Percentiles rank a stretch among this genome's conserved stretches.
These are phyloP conservation scores for Linderniella brevidens DNA, from an alignment of 257 asterid genomes.

Conservation along the genomic window DNA sequence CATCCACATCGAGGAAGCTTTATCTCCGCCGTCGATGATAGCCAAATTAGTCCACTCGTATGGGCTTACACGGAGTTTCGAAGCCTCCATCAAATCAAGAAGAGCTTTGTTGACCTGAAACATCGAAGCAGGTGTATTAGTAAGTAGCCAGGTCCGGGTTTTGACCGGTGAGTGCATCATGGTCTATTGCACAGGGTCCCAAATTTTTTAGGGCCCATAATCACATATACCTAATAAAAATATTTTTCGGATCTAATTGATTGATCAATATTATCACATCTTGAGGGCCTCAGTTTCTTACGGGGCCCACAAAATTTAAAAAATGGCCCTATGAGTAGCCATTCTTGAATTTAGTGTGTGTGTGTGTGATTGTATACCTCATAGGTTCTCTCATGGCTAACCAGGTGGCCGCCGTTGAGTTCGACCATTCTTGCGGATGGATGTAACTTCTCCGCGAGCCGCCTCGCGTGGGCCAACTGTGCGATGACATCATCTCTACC, in stretches of 20 bases:
- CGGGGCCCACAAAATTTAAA: too few species aligned
- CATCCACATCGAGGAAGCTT: constrained; percentile 3
- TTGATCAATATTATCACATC: too few species aligned
- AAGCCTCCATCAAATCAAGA: constrained; percentile 54
- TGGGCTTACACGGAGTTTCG: constrained; percentile 24
- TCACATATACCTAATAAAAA: too few species aligned
- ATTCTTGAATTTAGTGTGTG: too few species aligned
- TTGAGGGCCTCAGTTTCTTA: too few species aligned
- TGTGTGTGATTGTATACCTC: constrained; percentile 32
- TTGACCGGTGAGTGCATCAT: too few species aligned
- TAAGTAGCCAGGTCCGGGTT: not conserved
- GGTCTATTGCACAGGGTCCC: too few species aligned
- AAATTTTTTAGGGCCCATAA: too few species aligned
- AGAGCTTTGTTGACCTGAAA: constrained; percentile 80
- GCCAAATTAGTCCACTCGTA: constrained; percentile 81
- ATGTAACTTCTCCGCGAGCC: constrained; percentile 60
- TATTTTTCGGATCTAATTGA: too few species aligned
- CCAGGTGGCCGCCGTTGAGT: constrained; percentile 94
- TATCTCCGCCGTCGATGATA: constrained; percentile 47
- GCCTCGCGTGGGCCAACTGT: constrained; percentile 76
- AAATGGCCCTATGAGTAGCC: too few species aligned
- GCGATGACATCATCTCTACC: constrained; percentile 81
- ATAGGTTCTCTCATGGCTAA: constrained; percentile 86
- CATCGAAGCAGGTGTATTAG: too few species aligned
- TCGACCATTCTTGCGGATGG: constrained; percentile 94